Conservation (phyloP, 2,329 filamentous ascomycete species). For the Ophidiomyces ophidiicola region DNA sequence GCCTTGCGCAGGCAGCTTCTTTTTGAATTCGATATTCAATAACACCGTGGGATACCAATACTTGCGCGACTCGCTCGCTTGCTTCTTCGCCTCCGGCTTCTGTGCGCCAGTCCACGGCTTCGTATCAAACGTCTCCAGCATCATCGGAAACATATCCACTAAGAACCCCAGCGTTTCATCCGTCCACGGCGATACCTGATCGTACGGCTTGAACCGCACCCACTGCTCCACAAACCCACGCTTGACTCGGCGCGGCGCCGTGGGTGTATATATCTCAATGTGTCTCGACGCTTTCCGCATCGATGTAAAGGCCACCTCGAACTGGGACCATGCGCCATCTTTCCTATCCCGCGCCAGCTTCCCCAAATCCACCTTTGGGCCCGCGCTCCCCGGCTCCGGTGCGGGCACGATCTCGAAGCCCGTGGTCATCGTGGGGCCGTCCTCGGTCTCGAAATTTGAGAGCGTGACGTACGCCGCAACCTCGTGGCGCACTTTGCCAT, state of each 20-base stretch:
- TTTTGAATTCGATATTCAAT: conserved; percentile 67
- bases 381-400: conserved; percentile 27
- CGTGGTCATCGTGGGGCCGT: conserved; percentile 46
- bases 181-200: conserved; percentile 43
- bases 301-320: conserved; percentile 21
- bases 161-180: conserved; percentile 53
- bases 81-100: conserved; percentile 16
- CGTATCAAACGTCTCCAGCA: conserved; percentile 42
- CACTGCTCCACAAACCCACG: conserved; percentile 48
- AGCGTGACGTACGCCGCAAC: conserved; percentile 55
- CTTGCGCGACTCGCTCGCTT: conserved; percentile 24
- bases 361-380: conserved; percentile 19
- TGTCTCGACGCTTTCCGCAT: conserved; percentile 41
- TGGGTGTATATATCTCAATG: conserved; percentile 42
- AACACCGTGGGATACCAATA: conserved; percentile 68
- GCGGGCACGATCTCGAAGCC: conserved; percentile 41
- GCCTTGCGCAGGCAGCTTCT: conserved; percentile 52
- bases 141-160: conserved; percentile 56
- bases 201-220: conserved; percentile 46
- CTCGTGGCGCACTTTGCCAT: conserved; percentile 40
- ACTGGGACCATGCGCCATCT: conserved; percentile 37
- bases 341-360: conserved; percentile 32
- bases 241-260: conserved; percentile 22
- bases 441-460: conserved; percentile 48
- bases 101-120: conserved; percentile 11